phyloP scores from a whole-genome alignment of 1,284 basidiomycete species.

The Porodaedalea pini region DNA sequence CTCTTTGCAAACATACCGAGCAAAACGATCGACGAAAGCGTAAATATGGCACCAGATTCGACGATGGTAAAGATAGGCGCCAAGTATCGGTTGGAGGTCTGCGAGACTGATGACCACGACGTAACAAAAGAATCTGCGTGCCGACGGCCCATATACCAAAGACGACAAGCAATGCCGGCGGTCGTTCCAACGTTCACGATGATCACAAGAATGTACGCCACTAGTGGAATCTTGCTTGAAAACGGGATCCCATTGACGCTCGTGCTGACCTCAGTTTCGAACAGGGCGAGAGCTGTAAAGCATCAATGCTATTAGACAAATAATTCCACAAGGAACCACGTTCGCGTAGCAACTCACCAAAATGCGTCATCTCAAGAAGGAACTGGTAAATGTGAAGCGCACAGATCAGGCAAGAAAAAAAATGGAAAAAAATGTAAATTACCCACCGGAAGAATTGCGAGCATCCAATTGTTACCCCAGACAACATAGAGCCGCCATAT shows the following conservation, averaged over 20 bases:
- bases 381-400: too few species aligned
- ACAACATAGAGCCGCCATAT: slow-evolving; percentile 1
- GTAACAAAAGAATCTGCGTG: too few species aligned
- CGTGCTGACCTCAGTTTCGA: too few species aligned
- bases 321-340: too few species aligned
- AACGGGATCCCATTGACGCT: neutral
- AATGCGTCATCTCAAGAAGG: neutral
- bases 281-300: too few species aligned
- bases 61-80: slow-evolving; percentile 1
- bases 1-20: slow-evolving; percentile 20
- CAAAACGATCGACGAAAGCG: slow-evolving; percentile 44
- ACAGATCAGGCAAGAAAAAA: neutral
- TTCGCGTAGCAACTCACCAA: too few species aligned
- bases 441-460: neutral
- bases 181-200: slow-evolving; percentile 1
- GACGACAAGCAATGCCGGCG: neutral
- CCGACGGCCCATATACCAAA: neutral
- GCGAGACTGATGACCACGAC: too few species aligned
- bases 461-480: neutral
- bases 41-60: too few species aligned
- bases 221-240: neutral
- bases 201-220: too few species aligned
- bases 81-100: neutral
- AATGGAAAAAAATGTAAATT: neutral
- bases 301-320: too few species aligned